Evolutionary conservation across 139 green algal genomes (phyloP), one percentile per base, ranked within the genome.

Genomic region (Volvox africanus): DNA sequence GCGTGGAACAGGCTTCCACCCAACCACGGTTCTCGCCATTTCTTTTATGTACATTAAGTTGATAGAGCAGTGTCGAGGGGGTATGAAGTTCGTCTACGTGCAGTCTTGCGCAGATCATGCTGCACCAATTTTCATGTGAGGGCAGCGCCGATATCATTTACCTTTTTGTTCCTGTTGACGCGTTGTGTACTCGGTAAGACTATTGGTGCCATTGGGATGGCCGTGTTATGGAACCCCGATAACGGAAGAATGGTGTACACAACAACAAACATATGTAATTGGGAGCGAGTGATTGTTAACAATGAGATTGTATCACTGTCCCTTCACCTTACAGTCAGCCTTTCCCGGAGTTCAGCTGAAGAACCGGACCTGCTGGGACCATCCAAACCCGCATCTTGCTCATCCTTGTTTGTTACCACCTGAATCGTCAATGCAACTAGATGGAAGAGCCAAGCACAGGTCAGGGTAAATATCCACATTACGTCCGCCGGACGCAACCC

Each of bases 21-120:
- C n/a, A 62, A 84, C 78, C 78, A 84, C 78, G 78, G 18, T 82
- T 84, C 36, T 84, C 32, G 78, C 78, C 78, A 68, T 84, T 84
- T 84, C 35, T 84, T 82, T 84, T 84, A 80, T 81, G 78, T 84
- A 84, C 78, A n/a, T 33, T 84, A 84, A 44, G 14, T 55, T 28
- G 30, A 13, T 61, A 55, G 75, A 81, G 30, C 26, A 36, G 20
- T 33, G 14, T 79, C 26, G 71, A 35, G 71, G 71, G 71, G 71
- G 71, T 36, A 30, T 55, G 32, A 61, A 26, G 75, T 81, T 17
- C 30, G 61, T 33, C 22, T 79, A 21, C 5, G 32, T 81, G 75
- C 32, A 81, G 75, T 79, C 22, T 79, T 30, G 18, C 71, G 71
- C 71, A 36, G 21, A 79, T 36, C 26, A 18, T 32, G 75, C 75